Percentiles rank a stretch among this genome's conserved stretches.
Conservation (phyloP, 805 yeast genomes). For the Allodekkera sacchari region DNA sequence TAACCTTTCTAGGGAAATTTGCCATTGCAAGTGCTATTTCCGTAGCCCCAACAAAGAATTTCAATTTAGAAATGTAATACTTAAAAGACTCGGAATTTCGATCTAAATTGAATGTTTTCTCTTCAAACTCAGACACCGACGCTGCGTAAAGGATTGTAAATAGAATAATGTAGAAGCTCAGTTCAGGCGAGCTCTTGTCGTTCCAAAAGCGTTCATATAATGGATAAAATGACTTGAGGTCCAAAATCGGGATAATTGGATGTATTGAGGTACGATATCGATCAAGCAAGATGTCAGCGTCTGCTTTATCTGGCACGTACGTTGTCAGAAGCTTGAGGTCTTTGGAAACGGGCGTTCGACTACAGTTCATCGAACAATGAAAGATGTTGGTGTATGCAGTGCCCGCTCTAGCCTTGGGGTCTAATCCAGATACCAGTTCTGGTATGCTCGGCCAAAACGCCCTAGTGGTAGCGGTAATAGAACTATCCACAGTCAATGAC, state of each 20-base stretch:
- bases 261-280: constrained; percentile 47
- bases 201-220: constrained; percentile 47
- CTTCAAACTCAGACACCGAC: constrained; percentile 52
- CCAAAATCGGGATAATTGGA: constrained; percentile 45
- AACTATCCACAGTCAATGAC: constrained; percentile 2
- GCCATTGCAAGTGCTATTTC: constrained; percentile 40
- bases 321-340: constrained; percentile 21
- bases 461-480: constrained; percentile 6
- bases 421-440: constrained; percentile 5
- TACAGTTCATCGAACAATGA: constrained; percentile 12
- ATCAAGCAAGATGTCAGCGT: constrained; percentile 38
- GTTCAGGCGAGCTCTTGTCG: constrained; percentile 19
- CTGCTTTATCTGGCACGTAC: constrained; percentile 37
- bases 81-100: too few relatives aligned
- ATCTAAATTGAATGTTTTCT: constrained; percentile 35
- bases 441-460: constrained; percentile 1
- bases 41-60: constrained; percentile 39
- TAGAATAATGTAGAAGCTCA: constrained; percentile 40
- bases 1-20: constrained; percentile 40
- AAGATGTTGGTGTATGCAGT: constrained; percentile 19
- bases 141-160: constrained; percentile 52
- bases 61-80: constrained; percentile 34
- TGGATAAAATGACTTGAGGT: constrained; percentile 32
- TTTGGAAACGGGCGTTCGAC: constrained; percentile 16
- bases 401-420: constrained; percentile 12